These are phyloP conservation scores for Exophiala sp. DNA, from an alignment of 2,329 filamentous ascomycete genomes.

Conservation along the genomic window DNA sequence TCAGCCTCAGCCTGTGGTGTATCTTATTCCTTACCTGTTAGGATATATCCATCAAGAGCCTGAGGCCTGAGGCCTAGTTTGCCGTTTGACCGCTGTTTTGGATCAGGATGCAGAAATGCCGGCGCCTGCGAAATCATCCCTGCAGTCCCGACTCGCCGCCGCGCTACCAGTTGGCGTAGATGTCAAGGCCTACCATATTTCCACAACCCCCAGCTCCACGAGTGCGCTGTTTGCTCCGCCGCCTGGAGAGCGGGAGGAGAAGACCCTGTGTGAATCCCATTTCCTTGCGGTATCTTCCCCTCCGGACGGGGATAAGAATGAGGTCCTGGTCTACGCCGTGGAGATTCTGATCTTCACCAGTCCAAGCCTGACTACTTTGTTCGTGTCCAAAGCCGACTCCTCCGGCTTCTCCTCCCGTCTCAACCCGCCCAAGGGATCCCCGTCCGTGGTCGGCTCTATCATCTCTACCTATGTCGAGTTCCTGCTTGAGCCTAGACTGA, in stretches of 20 bases:
- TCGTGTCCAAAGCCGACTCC: slow-evolving; percentile 95
- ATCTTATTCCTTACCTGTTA: not conserved
- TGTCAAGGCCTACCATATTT: slow-evolving; percentile 78
- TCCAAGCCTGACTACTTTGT: slow-evolving; percentile 72
- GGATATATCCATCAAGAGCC: too few species aligned
- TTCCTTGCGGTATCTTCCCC: slow-evolving; percentile 56
- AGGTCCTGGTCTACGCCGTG: slow-evolving; percentile 70
- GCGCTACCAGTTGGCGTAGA: slow-evolving; percentile 48
- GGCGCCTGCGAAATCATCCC: not conserved
- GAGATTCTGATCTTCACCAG: slow-evolving; percentile 87
- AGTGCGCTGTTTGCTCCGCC: slow-evolving; percentile 73
- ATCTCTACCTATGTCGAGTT: slow-evolving; percentile 70
- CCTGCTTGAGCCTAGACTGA: slow-evolving; percentile 51
- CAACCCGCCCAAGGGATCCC: slow-evolving; percentile 54
- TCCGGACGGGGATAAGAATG: slow-evolving; percentile 27
- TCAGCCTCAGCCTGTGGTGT: not conserved
- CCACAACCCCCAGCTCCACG: slow-evolving; percentile 70
- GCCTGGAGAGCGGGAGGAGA: slow-evolving; percentile 63
- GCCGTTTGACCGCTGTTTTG: not conserved
- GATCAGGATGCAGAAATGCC: slow-evolving; percentile 15
- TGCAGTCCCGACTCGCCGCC: slow-evolving; percentile 44
- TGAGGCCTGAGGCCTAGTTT: too few species aligned
- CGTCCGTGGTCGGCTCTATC: slow-evolving; percentile 63
- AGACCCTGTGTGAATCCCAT: slow-evolving; percentile 82
- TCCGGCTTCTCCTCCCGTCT: slow-evolving; percentile 75